Base-by-base conservation (phyloP, 208 protist species). In the Vickermania spadyakhi region DNA sequence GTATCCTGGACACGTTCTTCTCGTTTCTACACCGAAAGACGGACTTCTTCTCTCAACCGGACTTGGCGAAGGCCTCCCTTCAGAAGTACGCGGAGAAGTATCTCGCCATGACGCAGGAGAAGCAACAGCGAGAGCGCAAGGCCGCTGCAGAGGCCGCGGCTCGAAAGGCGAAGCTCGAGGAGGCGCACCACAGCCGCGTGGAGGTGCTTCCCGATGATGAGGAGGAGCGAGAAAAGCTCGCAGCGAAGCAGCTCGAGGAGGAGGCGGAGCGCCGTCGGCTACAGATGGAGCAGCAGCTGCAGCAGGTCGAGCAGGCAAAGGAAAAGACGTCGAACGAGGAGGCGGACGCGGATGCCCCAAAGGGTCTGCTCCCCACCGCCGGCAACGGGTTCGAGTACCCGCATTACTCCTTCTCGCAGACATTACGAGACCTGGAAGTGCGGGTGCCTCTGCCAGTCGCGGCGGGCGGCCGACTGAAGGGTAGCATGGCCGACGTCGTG, bases 21-120 rank as follows among this genome's bases (percentile, higher is more conserved):
- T 93, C 85, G 18, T 96, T 96, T 52, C 73, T 96, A 18, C 80
- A 73, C 25, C 81, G 91, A 56, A 96, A 96, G 71, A 96, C 91
- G 28, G 91, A 96, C 71, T 95, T 96, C 73, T 96, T 95, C 77
- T 79, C 84, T n/a, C 79, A 92, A 58, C 84, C 85, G 1, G 82
- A 75, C 1, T 60, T 84, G 72, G 86, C 84, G 3, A 71, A 73
- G 25, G 28, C 59, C 14, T 66, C 73, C 27, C 72, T 93, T 25
- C 68, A 82, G 31, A 59, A 68, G n/a, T 66, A 64, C 25, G 79
- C 90, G 58, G 64, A 75, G 30, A 75, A 76, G 49, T 82, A 93
- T 67, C 30, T 85, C 56, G 66, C 66, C 3, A 28, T 67, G 11
- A 79, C 79, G 0, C 82, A 91, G 65, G 77, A 84, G 52, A 75